These are phyloP conservation scores for Plantago elongata DNA, from an alignment of 257 asterid species.

Conservation along the genomic window DNA sequence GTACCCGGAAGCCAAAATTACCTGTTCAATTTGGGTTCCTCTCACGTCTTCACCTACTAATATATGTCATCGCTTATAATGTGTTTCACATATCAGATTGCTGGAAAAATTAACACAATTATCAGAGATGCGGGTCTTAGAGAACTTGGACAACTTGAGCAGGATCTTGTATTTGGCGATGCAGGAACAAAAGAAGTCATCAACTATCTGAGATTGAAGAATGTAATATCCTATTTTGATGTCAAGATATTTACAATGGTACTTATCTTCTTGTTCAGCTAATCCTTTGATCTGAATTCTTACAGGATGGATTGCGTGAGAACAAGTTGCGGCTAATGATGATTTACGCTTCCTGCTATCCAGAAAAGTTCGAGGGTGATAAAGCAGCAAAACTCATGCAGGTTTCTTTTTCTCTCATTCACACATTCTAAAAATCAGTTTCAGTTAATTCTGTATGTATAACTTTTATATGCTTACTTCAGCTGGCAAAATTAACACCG, in stretches of 20 bases:
- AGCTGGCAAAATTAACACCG: slow-evolving; percentile 80
- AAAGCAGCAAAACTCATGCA: slow-evolving; percentile 90
- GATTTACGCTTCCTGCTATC: slow-evolving; percentile 80
- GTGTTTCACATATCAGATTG: slow-evolving; percentile 55
- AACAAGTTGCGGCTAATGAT: slow-evolving; percentile 80
- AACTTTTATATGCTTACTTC: slow-evolving; percentile 24
- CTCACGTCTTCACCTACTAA: neutral
- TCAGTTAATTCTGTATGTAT: slow-evolving; percentile 12
- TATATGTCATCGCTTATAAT: slow-evolving; percentile 5
- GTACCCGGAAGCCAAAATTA: no score
- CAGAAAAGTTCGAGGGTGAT: slow-evolving; percentile 95
- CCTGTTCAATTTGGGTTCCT: slow-evolving; percentile 10
- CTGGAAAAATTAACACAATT: slow-evolving; percentile 69
- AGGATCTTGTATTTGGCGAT: slow-evolving; percentile 97
- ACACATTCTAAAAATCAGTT: neutral
- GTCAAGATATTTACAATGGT: slow-evolving; percentile 1
- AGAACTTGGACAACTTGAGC: slow-evolving; percentile 96
- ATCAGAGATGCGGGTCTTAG: slow-evolving; percentile 67
- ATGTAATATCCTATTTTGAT: slow-evolving; percentile 36
- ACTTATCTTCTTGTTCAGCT: slow-evolving; percentile 14
- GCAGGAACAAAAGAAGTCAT: slow-evolving; percentile 97
- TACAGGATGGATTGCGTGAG: slow-evolving; percentile 58
- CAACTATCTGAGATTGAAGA: slow-evolving; percentile 56
- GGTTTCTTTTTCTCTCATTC: slow-evolving; percentile 39
- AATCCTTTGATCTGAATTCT: slow-evolving; percentile 15